Conservation (phyloP, 306 rosid species). For the Pyrus communis region DNA sequence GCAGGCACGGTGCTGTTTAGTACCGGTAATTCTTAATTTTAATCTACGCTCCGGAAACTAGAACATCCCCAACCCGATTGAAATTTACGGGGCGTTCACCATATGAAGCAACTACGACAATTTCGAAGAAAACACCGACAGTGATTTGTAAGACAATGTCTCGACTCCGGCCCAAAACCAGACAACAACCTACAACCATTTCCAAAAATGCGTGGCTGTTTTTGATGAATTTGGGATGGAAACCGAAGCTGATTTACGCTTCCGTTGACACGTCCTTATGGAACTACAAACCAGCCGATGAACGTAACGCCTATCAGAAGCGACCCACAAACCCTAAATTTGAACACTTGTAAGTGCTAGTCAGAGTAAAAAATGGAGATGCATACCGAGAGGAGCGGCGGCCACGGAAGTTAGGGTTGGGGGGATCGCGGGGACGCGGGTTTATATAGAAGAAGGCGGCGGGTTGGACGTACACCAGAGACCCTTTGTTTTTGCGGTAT, state of each 20-base stretch:
- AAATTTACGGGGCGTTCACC: conserved; percentile 49
- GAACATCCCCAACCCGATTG: conserved; percentile 47
- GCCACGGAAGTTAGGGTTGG: neutral
- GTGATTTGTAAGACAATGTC: conserved; percentile 1
- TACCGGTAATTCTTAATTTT: conserved; percentile 29
- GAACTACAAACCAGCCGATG: conserved; percentile 29
- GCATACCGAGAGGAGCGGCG: neutral
- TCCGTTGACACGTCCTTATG: conserved; percentile 83
- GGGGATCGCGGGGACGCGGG: neutral
- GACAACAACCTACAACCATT: conserved; percentile 24
- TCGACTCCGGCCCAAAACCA: conserved; percentile 23
- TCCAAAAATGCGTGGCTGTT: conserved; percentile 16
- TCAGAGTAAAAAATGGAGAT: no score
- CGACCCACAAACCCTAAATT: neutral
- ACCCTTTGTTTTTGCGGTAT: neutral
- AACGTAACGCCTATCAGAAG: conserved; percentile 95
- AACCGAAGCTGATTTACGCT: conserved; percentile 50
- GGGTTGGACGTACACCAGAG: neutral
- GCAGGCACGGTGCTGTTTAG: conserved; percentile 61
- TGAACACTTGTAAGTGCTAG: neutral
- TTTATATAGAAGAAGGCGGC: neutral
- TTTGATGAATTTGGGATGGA: conserved; percentile 2
- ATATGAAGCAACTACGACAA: conserved; percentile 48
- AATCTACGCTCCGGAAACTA: conserved; percentile 80
- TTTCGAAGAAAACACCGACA: no score